These are phyloP conservation scores for Linnemannia zychae DNA, from an alignment of 192 early-diverging fungal species.

Conservation along the genomic window DNA sequence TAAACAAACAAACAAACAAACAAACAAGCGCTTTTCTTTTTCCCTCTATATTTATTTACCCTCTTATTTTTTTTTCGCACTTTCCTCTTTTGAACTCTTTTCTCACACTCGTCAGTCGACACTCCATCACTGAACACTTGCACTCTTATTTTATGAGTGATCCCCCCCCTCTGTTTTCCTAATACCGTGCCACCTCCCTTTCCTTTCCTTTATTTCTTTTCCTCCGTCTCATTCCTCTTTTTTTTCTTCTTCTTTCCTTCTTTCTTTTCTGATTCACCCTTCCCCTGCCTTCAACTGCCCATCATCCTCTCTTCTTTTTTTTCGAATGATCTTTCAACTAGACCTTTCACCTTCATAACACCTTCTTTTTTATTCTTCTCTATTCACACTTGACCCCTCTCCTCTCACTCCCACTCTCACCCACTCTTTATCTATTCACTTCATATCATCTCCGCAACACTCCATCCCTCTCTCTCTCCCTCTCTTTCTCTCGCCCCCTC, in stretches of 20 bases:
- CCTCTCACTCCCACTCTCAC: not conserved
- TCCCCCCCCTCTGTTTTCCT: too few relatives aligned
- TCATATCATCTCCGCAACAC: not conserved
- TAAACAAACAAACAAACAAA: not conserved
- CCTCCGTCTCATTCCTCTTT: not conserved
- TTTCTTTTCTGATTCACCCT: constrained; percentile 4
- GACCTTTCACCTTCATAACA: not conserved
- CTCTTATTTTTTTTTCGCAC: not conserved
- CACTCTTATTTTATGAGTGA: not conserved
- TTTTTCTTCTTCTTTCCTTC: constrained; percentile 7
- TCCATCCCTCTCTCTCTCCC: not conserved
- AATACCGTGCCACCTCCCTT: not conserved
- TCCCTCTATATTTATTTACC: constrained; percentile 1
- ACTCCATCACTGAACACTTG: not conserved
- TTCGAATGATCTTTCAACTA: constrained; percentile 24
- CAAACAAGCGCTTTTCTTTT: too few relatives aligned
- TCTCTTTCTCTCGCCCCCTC: not conserved
- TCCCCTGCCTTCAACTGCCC: not conserved
- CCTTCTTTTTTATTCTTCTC: not conserved
- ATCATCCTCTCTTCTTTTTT: not conserved
- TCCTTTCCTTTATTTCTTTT: not conserved
- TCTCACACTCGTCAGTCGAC: not conserved
- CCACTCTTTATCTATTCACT: not conserved
- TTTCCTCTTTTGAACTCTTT: constrained; percentile 11
- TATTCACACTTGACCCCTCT: not conserved